Base-by-base conservation (phyloP, 805 yeast species). In the Ogataea pignaliae region DNA sequence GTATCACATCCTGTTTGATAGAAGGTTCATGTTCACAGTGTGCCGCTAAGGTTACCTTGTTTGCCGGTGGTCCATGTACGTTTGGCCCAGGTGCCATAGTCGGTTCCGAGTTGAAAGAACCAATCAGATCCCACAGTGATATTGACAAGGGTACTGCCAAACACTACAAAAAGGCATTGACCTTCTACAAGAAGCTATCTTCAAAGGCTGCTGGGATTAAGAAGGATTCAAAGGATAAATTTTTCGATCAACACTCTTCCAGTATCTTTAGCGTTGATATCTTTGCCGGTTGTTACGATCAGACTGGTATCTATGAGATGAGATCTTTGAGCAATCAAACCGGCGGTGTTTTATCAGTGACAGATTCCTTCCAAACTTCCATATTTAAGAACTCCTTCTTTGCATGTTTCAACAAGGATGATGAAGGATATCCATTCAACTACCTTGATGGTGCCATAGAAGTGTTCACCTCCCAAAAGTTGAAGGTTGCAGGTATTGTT, bases 121-220 rank as follows among this genome's bases (percentile, higher is more conserved):
- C 99, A 39, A 85, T 93, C 56, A 81, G 99, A 72, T 93, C 99
- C 9, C 99, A 93, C 68, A 88, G 86, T 59, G 99, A 93, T 64
- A 87, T 93, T 53, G 98, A 93, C 64, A 83, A 89, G 53, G 97
- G 91, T 57, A 67, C 76, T 40, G 95, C 96, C 44, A 83, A 83
- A 60, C 96, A 89, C 63, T 87, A 81, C 70, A 84, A 86, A 59
- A 87, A 86, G 64, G 95, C 97, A 10, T 77, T 76, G 55, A 83
- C 87, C 64, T 89, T 80, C 60, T 90, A 89, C 65, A 90, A 85
- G 50, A 69, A 73, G 33, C 63, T 90, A 38, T 85, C 95, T 33
- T 75, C 78, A 36, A 83, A 82, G 53, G 87, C 87, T 32, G 78
- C 91, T 39, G 74, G 75, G 53, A 39, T 56, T 35, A 63, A 61